Evolutionary conservation across 2,329 filamentous ascomycete species (phyloP), one percentile per base, ranked within the genome.

Genomic region (Exophiala bonariae): DNA sequence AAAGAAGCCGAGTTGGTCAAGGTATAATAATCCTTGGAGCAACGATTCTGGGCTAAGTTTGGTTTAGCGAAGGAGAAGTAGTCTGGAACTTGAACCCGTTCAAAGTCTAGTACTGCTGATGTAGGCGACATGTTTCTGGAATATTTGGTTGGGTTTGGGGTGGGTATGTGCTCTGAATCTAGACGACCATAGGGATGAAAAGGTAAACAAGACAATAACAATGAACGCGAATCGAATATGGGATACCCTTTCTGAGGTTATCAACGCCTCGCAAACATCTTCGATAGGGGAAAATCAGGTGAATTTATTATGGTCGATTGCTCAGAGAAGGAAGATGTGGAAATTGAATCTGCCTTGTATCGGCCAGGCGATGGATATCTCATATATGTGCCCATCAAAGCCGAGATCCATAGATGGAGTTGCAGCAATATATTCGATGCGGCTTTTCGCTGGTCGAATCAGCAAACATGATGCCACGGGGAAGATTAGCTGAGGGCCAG

Each of bases 61-160:
- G 40, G 30, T 43, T 14, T 18, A 23, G 23, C 16, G 41, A 16
- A 30, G 26, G 11, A 13, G 17, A 18, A 7, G 16, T 13, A 38
- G 14, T 39, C n/a, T 18, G 28, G 34, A 18, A 28, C 22, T 44
- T 33, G 35, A 44, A 41, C 16, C 18, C 20, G 8, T 14, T 43
- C 18, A 31, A 35, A 20, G 41, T 16, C 33, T 20, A 11, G 16
- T 38, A 33, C 36, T 18, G 31, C 34, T 38, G 28, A 28, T 23
- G 35, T 19, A 10, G 33, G 32, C 7, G 31, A 17, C 51, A 49
- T 50, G n/a, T 13, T 41, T 41, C 17, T 35, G 22, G 38, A 49
- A 46, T 43, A 41, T 44, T 36, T 35, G 22, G 13, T 41, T n/a
- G 35, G 7, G 35, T 34, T 42, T 33, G 34, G 17, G 41, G 28